A percentile compares a stretch with the other conserved stretches of the same genome.
Conservation (phyloP, 306 rosid species). For the peach (Prunus persica) region DNA sequence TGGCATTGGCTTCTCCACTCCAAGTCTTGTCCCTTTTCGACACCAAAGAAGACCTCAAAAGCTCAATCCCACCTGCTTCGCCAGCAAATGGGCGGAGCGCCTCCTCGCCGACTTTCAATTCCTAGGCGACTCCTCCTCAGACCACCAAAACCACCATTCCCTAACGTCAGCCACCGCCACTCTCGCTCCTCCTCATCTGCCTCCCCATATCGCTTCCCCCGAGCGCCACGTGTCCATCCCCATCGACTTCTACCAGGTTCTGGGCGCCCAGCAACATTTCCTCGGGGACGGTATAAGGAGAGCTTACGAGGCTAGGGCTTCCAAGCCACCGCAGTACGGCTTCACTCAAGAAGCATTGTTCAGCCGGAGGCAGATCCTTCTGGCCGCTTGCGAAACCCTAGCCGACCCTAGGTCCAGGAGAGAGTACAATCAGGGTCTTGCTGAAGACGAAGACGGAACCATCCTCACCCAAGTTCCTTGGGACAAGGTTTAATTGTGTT, state of each 20-base stretch:
- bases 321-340: slow-evolving; percentile 84
- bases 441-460: slow-evolving; percentile 58
- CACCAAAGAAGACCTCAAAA: slow-evolving; percentile 26
- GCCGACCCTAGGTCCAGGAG: slow-evolving; percentile 58
- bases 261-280: slow-evolving; percentile 86
- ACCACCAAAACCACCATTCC: slow-evolving; percentile 15
- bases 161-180: slow-evolving; percentile 38
- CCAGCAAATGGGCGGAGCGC: slow-evolving; percentile 96
- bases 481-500: slow-evolving; percentile 56
- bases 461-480: slow-evolving; percentile 77
- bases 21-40: slow-evolving; percentile 18
- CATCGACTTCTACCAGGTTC: slow-evolving; percentile 67
- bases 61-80: slow-evolving; percentile 41
- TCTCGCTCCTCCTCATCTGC: slow-evolving; percentile 38
- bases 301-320: slow-evolving; percentile 79
- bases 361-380: slow-evolving; percentile 85
- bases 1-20: slow-evolving; percentile 44
- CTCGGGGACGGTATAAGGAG: slow-evolving; percentile 85
- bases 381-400: slow-evolving; percentile 93
- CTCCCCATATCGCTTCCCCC: slow-evolving; percentile 42
- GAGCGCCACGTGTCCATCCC: slow-evolving; percentile 73
- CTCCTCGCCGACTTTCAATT: slow-evolving; percentile 88
- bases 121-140: slow-evolving; percentile 60
- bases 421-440: slow-evolving; percentile 76
- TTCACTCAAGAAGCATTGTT: slow-evolving; percentile 76